Percentiles rank a stretch among this genome's conserved stretches.
phyloP scores from a whole-genome alignment of 2,329 filamentous ascomycete species.

The Alternaria solani region DNA sequence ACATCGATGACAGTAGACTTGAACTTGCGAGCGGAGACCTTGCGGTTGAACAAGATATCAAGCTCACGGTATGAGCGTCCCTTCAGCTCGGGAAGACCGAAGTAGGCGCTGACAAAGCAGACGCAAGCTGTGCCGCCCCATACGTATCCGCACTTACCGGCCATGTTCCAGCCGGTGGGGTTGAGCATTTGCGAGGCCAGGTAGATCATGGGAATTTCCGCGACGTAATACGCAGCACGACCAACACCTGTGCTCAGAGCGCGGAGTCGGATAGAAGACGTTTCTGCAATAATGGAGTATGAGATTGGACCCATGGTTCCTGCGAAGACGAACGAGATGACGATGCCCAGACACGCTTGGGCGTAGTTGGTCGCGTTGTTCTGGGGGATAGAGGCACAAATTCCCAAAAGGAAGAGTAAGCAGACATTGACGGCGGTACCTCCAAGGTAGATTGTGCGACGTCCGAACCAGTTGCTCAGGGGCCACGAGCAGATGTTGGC shows the following conservation, averaged over 20 bases:
- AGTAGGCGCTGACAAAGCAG: conserved; percentile 61
- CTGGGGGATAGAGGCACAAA: conserved; percentile 62
- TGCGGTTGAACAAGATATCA: conserved; percentile 54
- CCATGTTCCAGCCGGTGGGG: conserved; percentile 51
- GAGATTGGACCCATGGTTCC: conserved; percentile 70
- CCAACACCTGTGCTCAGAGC: conserved; percentile 70
- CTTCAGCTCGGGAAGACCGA: conserved; percentile 64
- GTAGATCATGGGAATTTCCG: conserved; percentile 72
- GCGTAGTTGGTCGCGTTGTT: conserved; percentile 58
- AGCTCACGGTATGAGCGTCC: conserved; percentile 59
- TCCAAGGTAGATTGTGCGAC: conserved; percentile 69
- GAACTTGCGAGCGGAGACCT: conserved; percentile 63
- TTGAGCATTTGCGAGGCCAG: conserved; percentile 63
- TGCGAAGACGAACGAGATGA: conserved; percentile 71
- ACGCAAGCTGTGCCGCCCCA: conserved; percentile 57
- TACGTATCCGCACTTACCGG: conserved; percentile 44
- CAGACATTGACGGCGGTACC: conserved; percentile 62
- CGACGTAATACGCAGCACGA: conserved; percentile 68
- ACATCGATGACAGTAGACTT: conserved; percentile 64
- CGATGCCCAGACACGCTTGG: conserved; percentile 68
- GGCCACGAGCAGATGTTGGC: conserved; percentile 72
- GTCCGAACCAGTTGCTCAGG: conserved; percentile 68
- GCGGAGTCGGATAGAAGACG: conserved; percentile 68
- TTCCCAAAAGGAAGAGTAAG: conserved; percentile 65
- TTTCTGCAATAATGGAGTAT: conserved; percentile 72